Evolutionary conservation across 2,329 filamentous ascomycete species (phyloP), one percentile per base, ranked within the genome.

Genomic region (Hypoxylon rubiginosum): DNA sequence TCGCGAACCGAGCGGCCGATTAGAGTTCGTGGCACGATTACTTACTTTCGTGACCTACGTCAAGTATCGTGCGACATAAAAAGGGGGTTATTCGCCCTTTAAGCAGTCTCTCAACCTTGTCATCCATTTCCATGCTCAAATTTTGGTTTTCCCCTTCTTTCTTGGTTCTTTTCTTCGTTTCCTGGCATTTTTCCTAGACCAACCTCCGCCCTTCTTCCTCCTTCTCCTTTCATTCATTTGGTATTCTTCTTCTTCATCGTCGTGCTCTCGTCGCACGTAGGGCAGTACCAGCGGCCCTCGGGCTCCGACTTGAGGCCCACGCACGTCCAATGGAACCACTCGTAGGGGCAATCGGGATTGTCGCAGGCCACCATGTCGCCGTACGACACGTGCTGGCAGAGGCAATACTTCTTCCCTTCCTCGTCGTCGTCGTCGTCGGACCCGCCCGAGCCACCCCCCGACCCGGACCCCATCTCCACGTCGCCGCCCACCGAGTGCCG

Each of bases 281-380:
- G 88, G 71, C 89, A 91, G 75, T 86, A 91, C 89, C 89, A 91
- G 24, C 84, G 89, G 32, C 89, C 89, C 60, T 86, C 87, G 7
- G 89, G 89, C 76, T 91, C 89, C 72, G 86, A 90, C 78, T 89
- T 90, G 32, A 91, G 82, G 19, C 88, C 88, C 53, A 91, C 89
- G 72, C 89, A 91, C 46, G 83, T 89, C 91, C 92, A 96, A 80
- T 96, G 92, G 78, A 96, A 96, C 92, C 92, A 96, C 80, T 96
- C 92, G 75, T 88, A 92, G 50, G 90, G 89, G 79, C 92, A 96
- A 70, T 90, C 86, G 62, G 91, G 89, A 78, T 95, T 95, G 82
- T 96, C 92, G 81, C 92, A 96, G 30, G 92, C 92, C 68, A 96
- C 92, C 92, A 96, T 96, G 75, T 95, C 91, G 66, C 92, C 92